Evolutionary conservation across 2,329 filamentous ascomycete genomes (phyloP).

Genomic region (Tolypocladium sp.): DNA sequence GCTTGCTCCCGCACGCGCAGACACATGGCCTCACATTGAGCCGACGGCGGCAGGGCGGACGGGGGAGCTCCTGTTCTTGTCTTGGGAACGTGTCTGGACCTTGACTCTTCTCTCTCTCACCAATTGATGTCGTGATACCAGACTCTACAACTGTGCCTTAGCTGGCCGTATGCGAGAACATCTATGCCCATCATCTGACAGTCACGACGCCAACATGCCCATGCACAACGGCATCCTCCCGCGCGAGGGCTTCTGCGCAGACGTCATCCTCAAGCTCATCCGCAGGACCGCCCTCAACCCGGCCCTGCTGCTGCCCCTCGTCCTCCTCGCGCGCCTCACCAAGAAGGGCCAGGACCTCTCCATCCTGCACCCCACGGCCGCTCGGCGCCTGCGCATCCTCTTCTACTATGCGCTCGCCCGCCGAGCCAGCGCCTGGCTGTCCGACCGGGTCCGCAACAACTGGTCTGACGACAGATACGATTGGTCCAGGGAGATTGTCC

Average conservation of each 20-base stretch:
- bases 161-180: background rate
- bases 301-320: constrained; percentile 50
- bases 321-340: constrained; percentile 57
- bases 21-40: background rate
- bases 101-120: background rate
- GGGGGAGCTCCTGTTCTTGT: background rate
- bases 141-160: background rate
- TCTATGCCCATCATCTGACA: background rate
- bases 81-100: background rate
- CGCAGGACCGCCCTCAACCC: constrained; percentile 56
- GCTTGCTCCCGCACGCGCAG: background rate
- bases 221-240: constrained; percentile 43
- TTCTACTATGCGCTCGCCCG: constrained; percentile 19
- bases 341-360: constrained; percentile 46
- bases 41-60: background rate
- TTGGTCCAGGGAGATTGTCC: constrained; percentile 60
- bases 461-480: constrained; percentile 38
- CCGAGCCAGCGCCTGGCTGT: constrained; percentile 19
- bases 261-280: constrained; percentile 49
- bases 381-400: constrained; percentile 35
- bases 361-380: constrained; percentile 40
- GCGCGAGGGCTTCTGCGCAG: constrained; percentile 49
- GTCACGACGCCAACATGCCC: constrained; percentile 15
- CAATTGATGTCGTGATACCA: background rate
- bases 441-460: constrained; percentile 24